Evolutionary conservation across 495 filamentous ascomycete genomes (phyloP), one percentile per base, ranked within the genome.

Genomic region (Tricharina praecox): DNA sequence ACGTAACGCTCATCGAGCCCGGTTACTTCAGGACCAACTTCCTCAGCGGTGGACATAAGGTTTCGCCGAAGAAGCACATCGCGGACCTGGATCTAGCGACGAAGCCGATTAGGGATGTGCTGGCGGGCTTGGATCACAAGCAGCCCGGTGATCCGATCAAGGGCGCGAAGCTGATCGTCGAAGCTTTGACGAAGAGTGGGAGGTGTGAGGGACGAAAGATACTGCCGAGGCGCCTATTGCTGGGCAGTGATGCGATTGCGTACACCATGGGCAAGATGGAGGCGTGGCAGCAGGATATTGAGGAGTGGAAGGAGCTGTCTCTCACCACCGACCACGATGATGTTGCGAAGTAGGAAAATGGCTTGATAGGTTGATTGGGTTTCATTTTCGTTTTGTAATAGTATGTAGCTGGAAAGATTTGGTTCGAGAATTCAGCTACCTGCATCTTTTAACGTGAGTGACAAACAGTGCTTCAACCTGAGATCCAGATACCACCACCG

Each of bases 61-160:
- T 45, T 3, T 19, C 25, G 9, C 25, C 55, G 62, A 40, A 45
- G 0, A 53, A 38, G 7, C 50, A 44, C 26, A 62, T 65, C 13
- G 35, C 53, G 1, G 63, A 63, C 21, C 66, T 63, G 30, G 50
- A 53, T 18, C 19, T 23, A 19, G 40, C 55, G 10, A 50, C 48
- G 28, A 34, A 59, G 13, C 48, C 52, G 16, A 47, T 56, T 18
- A 32, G 45, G 32, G 48, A 51, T 3, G 41, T 9, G 41, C 38
- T 63, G 2, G 21, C 48, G 9, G 45, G 50, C 9, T 45, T 58
- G 7, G 56, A 59, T 41, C 45, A 48, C 3, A 48, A 55, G 0
- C 63, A 72, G 43, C 65, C 64, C 0, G 71, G 70, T 2, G 69
- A 76, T 52, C 59, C 68, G 13, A 56, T 58, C 33, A 74, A 74